Evolutionary conservation across 768 basidiomycete species (phyloP).

Genomic region (Hirschioporus abietinus): DNA sequence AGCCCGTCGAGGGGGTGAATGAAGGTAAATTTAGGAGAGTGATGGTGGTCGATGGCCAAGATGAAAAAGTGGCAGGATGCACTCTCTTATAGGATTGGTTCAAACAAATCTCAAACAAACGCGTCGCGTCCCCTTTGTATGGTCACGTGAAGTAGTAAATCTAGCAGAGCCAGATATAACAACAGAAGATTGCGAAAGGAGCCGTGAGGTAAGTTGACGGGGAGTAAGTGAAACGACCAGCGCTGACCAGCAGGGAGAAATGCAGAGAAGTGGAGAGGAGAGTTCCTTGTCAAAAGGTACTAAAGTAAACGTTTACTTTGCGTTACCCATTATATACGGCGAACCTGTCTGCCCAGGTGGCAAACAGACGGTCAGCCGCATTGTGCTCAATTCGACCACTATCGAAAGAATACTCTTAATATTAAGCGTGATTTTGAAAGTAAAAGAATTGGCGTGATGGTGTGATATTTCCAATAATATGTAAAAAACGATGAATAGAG

Average conservation of each 20-base stretch:
- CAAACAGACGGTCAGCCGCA: background rate
- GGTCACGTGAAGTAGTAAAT: background rate
- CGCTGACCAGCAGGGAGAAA: slow-evolving; percentile 28
- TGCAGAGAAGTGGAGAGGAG: slow-evolving; percentile 19
- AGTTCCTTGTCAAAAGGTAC: slow-evolving; percentile 1
- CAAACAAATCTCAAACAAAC: background rate
- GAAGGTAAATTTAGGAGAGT: slow-evolving; percentile 7
- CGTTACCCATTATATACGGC: background rate
- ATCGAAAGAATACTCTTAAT: no score
- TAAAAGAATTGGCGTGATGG: background rate
- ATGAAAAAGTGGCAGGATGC: background rate
- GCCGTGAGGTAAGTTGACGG: slow-evolving; percentile 15
- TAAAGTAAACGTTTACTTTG: background rate
- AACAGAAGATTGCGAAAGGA: slow-evolving; percentile 15
- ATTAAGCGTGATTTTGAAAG: no score
- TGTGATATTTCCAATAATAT: slow-evolving; percentile 1
- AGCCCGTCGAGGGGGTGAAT: slow-evolving; percentile 18
- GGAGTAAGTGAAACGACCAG: slow-evolving; percentile 27
- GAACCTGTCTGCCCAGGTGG: background rate
- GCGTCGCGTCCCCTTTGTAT: background rate
- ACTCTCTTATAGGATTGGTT: background rate
- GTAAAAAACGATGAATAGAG: background rate
- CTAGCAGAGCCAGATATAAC: background rate
- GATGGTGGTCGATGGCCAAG: slow-evolving; percentile 6
- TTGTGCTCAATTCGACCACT: background rate